Conservation (phyloP, 179 eudicot species). For the Heliamphora ciliata region DNA sequence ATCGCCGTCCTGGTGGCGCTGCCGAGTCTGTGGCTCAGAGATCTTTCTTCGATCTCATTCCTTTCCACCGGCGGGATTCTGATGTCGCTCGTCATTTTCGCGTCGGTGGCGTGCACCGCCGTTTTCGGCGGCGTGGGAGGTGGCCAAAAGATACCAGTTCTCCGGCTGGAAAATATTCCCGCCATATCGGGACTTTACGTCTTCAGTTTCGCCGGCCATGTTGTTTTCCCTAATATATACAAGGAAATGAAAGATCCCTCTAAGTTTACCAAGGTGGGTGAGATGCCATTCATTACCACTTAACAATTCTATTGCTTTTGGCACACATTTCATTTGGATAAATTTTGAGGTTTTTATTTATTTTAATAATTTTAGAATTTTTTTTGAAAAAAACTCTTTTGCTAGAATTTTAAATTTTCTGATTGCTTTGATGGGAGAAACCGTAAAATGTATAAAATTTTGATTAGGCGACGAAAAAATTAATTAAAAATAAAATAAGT, state of each 20-base stretch:
- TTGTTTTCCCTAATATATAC: slow-evolving; percentile 65
- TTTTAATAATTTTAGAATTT: too few relatives aligned
- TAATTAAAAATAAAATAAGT: too few relatives aligned
- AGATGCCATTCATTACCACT: not conserved
- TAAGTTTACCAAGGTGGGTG: slow-evolving; percentile 53
- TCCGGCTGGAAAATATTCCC: slow-evolving; percentile 48
- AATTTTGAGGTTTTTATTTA: too few relatives aligned
- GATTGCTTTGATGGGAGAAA: too few relatives aligned
- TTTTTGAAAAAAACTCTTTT: too few relatives aligned
- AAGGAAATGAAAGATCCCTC: slow-evolving; percentile 66
- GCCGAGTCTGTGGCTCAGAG: slow-evolving; percentile 69
- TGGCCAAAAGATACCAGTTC: slow-evolving; percentile 35
- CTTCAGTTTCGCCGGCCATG: slow-evolving; percentile 70
- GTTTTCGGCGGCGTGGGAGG: slow-evolving; percentile 41
- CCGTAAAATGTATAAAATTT: too few relatives aligned
- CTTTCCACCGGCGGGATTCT: slow-evolving; percentile 60
- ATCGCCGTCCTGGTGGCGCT: slow-evolving; percentile 57
- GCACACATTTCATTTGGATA: too few relatives aligned
- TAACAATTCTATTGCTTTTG: not conserved
- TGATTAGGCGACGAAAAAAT: too few relatives aligned
- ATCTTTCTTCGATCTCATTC: slow-evolving; percentile 62
- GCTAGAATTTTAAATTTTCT: too few relatives aligned
- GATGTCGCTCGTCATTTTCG: slow-evolving; percentile 53
- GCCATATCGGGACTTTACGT: slow-evolving; percentile 60
- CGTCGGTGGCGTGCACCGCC: slow-evolving; percentile 44